Base-by-base conservation (phyloP, 2,329 filamentous ascomycete genomes). In the Polytolypa hystricis region DNA sequence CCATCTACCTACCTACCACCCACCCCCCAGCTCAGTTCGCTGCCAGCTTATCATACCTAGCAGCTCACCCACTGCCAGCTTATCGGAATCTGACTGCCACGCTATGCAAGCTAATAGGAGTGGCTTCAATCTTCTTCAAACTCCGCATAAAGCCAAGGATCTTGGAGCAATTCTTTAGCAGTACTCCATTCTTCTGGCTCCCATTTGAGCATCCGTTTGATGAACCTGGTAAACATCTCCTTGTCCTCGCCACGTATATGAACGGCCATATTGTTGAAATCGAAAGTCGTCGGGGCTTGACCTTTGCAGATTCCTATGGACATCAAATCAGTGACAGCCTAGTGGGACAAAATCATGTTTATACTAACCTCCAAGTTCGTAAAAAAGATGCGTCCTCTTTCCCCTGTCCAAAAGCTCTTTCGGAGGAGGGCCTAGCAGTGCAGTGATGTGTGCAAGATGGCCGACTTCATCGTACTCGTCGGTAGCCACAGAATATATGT, bases 131-230 rank as follows among this genome's bases (percentile, higher is more conserved):
- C n/a, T n/a, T 33, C 21, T 34, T 19, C 41, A 20, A 31, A 20
- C 14, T 42, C 37, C 14, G 30, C 29, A 19, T 44, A 18, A 44
- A 33, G 21, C 38, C 34, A 38, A 18, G 51, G 51, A 43, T 60
- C 53, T 10, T 50, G 31, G 16, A 48, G 46, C 4, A 61, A 47
- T 18, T 57, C 48, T 26, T 44, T 52, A 1, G 58, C 57, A 7
- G 48, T 57, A 12, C 40, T 41, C 23, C 56, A 44, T 19, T 56
- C 35, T 37, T 53, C 54, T 34, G 57, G 57, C 11, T 48, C 37
- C 54, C 54, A 60, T 29, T 40, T 39, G 2, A 60, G 41, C 56
- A 58, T 59, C 33, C 42, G 45, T 11, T 20, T 38, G 5, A 50
- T 37, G 38, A 60, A 57, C 16, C 47, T 33, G 18, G 60, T 39